Conservation (phyloP, 78 protist genomes). For the Isochrysis galbana region DNA sequence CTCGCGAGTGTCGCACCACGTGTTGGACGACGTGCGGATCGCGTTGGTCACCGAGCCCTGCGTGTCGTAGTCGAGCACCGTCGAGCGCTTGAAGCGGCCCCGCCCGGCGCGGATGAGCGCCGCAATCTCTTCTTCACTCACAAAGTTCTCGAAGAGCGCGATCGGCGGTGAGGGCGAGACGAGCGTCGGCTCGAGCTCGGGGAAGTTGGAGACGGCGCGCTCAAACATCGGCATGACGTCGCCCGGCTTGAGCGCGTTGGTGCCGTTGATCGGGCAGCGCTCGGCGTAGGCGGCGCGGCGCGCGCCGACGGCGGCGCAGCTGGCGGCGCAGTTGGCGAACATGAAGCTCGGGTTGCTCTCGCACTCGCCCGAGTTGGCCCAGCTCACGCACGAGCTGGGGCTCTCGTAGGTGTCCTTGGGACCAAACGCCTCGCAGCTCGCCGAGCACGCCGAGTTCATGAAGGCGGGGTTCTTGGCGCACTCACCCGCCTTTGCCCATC, state of each 20-base stretch:
- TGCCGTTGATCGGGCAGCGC: background rate
- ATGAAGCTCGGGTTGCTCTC: too few species aligned
- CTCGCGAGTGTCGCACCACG: background rate
- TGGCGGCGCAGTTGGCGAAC: too few species aligned
- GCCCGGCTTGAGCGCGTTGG: too few species aligned
- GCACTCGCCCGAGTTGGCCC: too few species aligned
- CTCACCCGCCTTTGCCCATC: too few species aligned
- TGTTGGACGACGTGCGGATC: background rate
- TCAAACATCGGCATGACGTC: background rate
- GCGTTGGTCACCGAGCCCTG: background rate
- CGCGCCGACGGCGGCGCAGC: too few species aligned
- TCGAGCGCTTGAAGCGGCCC: background rate
- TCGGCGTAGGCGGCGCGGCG: background rate
- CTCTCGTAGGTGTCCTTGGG: too few species aligned
- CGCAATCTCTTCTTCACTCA: background rate
- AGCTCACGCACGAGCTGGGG: too few species aligned
- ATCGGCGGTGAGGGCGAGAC: background rate
- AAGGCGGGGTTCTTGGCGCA: too few species aligned
- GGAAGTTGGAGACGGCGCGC: background rate
- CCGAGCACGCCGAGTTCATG: too few species aligned
- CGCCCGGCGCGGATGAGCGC: background rate
- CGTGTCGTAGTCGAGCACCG: background rate
- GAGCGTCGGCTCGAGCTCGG: background rate
- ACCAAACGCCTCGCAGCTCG: too few species aligned
- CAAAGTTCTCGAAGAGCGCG: background rate